These are phyloP conservation scores for Aspergillus heteromorphus DNA, from an alignment of 495 filamentous ascomycete species.

Conservation along the genomic window DNA sequence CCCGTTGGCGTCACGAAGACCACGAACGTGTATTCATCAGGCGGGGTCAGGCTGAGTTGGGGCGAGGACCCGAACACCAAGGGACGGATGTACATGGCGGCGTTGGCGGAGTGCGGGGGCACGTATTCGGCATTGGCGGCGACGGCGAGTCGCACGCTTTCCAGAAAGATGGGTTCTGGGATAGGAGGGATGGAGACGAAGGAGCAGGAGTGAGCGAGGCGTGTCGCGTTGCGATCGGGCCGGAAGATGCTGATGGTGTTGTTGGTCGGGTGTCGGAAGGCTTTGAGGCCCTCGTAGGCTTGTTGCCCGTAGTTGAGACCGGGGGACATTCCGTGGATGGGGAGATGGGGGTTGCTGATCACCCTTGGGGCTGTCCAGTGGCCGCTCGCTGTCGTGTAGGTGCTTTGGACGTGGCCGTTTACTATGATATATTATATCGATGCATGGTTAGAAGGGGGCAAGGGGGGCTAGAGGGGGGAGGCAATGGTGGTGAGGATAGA, in stretches of 20 bases:
- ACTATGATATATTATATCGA: slow-evolving; percentile 12
- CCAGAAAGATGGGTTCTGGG: slow-evolving; percentile 65
- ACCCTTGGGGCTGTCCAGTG: slow-evolving; percentile 72
- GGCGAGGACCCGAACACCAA: slow-evolving; percentile 78
- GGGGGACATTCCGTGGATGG: slow-evolving; percentile 84
- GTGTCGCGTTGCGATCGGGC: slow-evolving; percentile 70
- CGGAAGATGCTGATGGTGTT: slow-evolving; percentile 70
- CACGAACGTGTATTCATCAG: slow-evolving; percentile 82
- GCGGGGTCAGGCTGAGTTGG: slow-evolving; percentile 74
- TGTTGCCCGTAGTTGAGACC: slow-evolving; percentile 91
- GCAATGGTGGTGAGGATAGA: no score
- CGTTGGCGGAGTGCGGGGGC: slow-evolving; percentile 74
- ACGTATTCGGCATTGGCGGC: slow-evolving; percentile 82
- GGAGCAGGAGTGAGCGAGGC: slow-evolving; percentile 69
- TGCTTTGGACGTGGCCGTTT: slow-evolving; percentile 33
- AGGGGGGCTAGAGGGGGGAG: neutral
- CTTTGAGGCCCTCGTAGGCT: slow-evolving; percentile 90
- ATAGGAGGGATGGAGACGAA: slow-evolving; percentile 76
- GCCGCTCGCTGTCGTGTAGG: slow-evolving; percentile 29
- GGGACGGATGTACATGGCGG: slow-evolving; percentile 84
- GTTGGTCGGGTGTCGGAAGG: slow-evolving; percentile 63
- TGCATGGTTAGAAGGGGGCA: neutral
- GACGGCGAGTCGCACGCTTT: slow-evolving; percentile 72
- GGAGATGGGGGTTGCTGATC: slow-evolving; percentile 69
- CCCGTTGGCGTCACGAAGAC: slow-evolving; percentile 84